Conservation (phyloP, 2,329 filamentous ascomycete species). For the Hysterium pulicare region DNA sequence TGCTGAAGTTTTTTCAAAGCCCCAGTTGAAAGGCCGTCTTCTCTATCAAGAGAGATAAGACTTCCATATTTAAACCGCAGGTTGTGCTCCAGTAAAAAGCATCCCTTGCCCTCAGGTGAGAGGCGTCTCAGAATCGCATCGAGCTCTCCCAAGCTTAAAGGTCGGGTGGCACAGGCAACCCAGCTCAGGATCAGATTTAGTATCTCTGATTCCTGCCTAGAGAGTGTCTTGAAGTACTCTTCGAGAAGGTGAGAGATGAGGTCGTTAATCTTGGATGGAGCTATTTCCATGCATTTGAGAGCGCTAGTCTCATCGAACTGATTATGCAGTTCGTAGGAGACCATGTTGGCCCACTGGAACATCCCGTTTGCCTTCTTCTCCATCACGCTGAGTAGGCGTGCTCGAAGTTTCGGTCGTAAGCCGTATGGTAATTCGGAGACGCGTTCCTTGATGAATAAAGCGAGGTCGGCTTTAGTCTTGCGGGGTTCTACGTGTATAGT, state of each 20-base stretch:
- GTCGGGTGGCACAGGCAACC: conserved; percentile 3
- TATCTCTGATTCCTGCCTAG: background rate
- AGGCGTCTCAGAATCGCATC: too few species aligned
- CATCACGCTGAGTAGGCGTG: background rate
- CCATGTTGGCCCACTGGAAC: conserved; percentile 4
- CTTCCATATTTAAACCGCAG: background rate
- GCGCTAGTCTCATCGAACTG: background rate
- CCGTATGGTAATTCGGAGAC: background rate
- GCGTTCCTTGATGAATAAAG: background rate
- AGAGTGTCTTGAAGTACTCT: background rate
- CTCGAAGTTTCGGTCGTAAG: background rate
- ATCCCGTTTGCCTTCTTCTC: conserved; percentile 4
- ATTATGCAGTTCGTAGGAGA: background rate
- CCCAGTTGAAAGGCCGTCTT: too few species aligned
- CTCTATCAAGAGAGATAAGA: too few species aligned
- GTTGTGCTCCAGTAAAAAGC: too few species aligned
- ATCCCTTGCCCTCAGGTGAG: too few species aligned
- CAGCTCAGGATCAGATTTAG: conserved; percentile 4
- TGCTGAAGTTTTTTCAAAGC: too few species aligned
- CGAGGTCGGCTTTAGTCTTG: background rate
- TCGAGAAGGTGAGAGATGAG: conserved; percentile 4
- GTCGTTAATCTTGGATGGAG: conserved; percentile 1
- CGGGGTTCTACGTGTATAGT: conserved; percentile 2
- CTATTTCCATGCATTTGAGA: background rate
- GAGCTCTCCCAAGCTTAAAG: conserved; percentile 2